These are phyloP conservation scores for Clonostachys rhizophaga DNA, from an alignment of 2,329 filamentous ascomycete genomes.

Conservation along the genomic window DNA sequence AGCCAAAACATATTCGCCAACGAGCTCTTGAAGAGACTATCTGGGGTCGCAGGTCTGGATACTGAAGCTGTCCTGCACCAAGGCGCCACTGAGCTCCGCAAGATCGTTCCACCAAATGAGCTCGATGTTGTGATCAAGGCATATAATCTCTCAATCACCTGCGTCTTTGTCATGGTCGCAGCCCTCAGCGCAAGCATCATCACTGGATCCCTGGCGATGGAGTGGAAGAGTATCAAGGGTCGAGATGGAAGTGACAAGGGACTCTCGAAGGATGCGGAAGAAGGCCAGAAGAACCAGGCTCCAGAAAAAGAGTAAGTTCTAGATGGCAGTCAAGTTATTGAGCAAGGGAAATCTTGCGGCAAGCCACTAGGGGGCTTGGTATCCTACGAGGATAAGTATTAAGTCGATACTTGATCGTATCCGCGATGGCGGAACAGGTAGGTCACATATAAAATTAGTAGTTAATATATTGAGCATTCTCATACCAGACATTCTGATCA, in stretches of 20 bases:
- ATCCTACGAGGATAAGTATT: too few species aligned
- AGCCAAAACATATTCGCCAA: constrained; percentile 32
- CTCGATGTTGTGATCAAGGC: constrained; percentile 8
- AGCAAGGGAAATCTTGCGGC: too few species aligned
- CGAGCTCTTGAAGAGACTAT: background rate
- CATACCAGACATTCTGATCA: too few species aligned
- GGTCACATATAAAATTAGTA: too few species aligned
- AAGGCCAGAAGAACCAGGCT: too few species aligned
- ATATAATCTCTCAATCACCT: constrained; percentile 57
- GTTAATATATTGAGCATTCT: too few species aligned
- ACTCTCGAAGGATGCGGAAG: too few species aligned
- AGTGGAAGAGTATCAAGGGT: constrained; percentile 59
- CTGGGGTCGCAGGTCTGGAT: background rate
- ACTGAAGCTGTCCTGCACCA: constrained; percentile 24
- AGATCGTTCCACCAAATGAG: constrained; percentile 29
- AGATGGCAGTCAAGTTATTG: too few species aligned
- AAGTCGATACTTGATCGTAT: too few species aligned
- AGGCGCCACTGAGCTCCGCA: constrained; percentile 50
- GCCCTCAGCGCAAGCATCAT: constrained; percentile 18
- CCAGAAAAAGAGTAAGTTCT: too few species aligned
- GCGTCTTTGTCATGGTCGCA: constrained; percentile 36
- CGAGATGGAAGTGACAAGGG: background rate
- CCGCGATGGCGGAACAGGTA: too few species aligned
- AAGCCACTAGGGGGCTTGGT: too few species aligned
- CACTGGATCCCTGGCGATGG: constrained; percentile 46